Evolutionary conservation across 1,284 basidiomycete genomes (phyloP), one percentile per base, ranked within the genome.

Genomic region (Tylopilus orsonianus): DNA sequence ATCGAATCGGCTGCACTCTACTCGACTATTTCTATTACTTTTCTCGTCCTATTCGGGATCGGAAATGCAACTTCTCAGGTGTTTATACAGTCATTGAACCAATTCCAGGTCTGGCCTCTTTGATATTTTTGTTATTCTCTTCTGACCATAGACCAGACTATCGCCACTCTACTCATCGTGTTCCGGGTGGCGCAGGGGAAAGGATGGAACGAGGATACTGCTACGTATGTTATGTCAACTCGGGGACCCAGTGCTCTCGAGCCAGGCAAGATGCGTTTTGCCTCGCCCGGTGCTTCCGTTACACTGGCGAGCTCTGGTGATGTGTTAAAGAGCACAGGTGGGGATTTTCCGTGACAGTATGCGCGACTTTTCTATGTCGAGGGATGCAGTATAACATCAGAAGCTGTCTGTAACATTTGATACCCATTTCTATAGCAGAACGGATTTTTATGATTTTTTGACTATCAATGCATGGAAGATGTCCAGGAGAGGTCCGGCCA

Each of bases 171-270:
- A 0, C 36, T 65, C 0, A 67, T 65, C 18, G 44, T 61, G 18
- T 56, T 56, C n/a, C 56, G 62, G 2, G 46, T 66, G 5, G 60
- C 62, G 8, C 50, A 63, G 22, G 58, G 64, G n/a, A 66, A 60
- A 24, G 55, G 46, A 8, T 66, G 61, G 64, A 53, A 46, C 0
- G 39, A 46, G 27, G 45, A 59, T 5, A 56, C 43, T 8, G 56
- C 37, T 5, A 42, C 52, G 0, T 37, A 18, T 5, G 38, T 48
- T 4, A 39, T 53, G 44, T 27, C 48, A 13, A 20, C 9, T 3
- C 41, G 13, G 27, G 12, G 18, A 14, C 26, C 40, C 9, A 39
- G 22, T 5, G 6, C 9, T 12, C 22, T 33, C 5, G 49, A 52
- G 13, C 12, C 29, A 1, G 26, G 10, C 10, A 47, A 30, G 19